A percentile compares a stretch with the other conserved stretches of the same genome.
Evolutionary conservation across 768 basidiomycete genomes (phyloP).

Genomic region (Xerocomellus dryophilus): DNA sequence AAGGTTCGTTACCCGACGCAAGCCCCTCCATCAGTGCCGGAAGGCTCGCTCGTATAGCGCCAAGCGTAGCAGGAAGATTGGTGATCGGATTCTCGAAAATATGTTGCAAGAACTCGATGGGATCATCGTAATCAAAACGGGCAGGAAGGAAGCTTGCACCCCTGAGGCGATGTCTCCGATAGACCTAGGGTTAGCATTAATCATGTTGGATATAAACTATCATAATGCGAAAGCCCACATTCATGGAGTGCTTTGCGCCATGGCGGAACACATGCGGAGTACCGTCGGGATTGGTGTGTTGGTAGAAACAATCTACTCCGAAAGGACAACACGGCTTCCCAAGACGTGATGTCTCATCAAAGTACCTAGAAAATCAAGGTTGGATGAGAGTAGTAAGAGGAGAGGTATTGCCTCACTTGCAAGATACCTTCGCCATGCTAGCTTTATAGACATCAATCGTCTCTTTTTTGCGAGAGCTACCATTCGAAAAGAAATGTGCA

Average conservation of each 20-base stretch:
- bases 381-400: background rate
- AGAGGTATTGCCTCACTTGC: constrained; percentile 45
- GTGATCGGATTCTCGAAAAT: constrained; percentile 47
- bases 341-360: constrained; percentile 47
- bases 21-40: constrained; percentile 30
- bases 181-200: constrained; percentile 18
- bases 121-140: constrained; percentile 30
- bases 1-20: constrained; percentile 6
- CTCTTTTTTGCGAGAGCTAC: constrained; percentile 48
- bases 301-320: constrained; percentile 79
- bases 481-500: constrained; percentile 59
- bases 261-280: constrained; percentile 52
- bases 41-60: constrained; percentile 34
- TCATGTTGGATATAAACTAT: constrained; percentile 24
- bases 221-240: constrained; percentile 40
- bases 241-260: constrained; percentile 55
- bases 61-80: constrained; percentile 41
- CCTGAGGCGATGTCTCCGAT: constrained; percentile 24
- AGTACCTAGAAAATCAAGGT: constrained; percentile 46
- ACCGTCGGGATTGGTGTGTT: constrained; percentile 66
- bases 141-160: constrained; percentile 23
- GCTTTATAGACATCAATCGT: constrained; percentile 59
- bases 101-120: constrained; percentile 45
- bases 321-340: constrained; percentile 66
- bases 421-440: constrained; percentile 69